Conservation (phyloP, 306 rosid species). For the Carpinus fangiana region DNA sequence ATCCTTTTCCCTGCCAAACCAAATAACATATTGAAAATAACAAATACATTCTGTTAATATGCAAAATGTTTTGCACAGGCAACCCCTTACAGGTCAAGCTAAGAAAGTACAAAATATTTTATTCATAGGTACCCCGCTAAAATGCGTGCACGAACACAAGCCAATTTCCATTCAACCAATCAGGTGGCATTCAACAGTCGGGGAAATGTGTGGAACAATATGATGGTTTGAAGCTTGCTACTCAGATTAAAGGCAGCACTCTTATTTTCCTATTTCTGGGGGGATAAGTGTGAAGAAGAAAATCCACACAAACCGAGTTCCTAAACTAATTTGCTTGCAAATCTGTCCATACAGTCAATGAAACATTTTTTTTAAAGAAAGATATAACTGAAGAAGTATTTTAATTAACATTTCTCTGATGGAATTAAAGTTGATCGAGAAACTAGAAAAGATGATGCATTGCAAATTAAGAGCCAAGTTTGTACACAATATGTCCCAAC, state of each 20-base stretch:
- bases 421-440: too few species aligned
- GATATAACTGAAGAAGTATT: too few species aligned
- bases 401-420: too few species aligned
- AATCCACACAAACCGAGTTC: too few species aligned
- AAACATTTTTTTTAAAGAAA: too few species aligned
- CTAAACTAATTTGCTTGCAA: too few species aligned
- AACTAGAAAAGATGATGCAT: too few species aligned
- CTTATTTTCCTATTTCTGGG: too few species aligned
- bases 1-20: slow-evolving; percentile 74
- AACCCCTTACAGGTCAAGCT: not conserved
- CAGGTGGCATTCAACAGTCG: not conserved
- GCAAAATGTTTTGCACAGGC: not conserved
- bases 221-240: not conserved
- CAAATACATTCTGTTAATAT: not conserved
- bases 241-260: not conserved
- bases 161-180: not conserved
- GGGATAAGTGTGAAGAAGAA: too few species aligned
- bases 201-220: not conserved
- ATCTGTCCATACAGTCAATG: too few species aligned
- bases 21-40: not conserved
- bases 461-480: too few species aligned
- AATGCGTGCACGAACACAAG: not conserved
- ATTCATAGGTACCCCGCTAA: not conserved
- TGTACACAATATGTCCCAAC: too few species aligned
- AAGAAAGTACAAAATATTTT: not conserved